A percentile compares a stretch with the other conserved stretches of the same genome.
Conservation (phyloP, 306 rosid species). For the Begonia peltatifolia region DNA sequence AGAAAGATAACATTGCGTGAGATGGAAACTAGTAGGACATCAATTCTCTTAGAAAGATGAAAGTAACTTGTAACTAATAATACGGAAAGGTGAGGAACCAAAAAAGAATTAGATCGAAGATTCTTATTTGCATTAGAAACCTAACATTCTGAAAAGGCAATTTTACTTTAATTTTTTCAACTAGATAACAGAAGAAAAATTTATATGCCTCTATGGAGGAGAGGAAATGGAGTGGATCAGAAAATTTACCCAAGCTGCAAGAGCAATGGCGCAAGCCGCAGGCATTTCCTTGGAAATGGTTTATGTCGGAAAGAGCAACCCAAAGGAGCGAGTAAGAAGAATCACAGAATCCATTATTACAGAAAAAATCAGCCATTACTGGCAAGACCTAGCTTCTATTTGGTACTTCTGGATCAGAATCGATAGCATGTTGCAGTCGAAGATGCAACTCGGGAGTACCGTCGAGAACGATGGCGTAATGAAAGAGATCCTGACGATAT, state of each 20-base stretch:
- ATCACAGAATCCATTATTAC: slow-evolving; percentile 11
- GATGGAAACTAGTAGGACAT: too few relatives aligned
- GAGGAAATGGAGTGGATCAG: slow-evolving; percentile 35
- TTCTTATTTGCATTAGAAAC: too few relatives aligned
- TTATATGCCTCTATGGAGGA: slow-evolving; percentile 42
- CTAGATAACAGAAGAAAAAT: slow-evolving; percentile 33
- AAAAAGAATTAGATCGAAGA: too few relatives aligned
- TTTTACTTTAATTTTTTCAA: background rate
- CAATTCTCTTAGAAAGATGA: too few relatives aligned
- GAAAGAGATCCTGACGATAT: slow-evolving; percentile 35
- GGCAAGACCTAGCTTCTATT: slow-evolving; percentile 28
- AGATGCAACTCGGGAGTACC: slow-evolving; percentile 26
- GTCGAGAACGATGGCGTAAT: slow-evolving; percentile 21
- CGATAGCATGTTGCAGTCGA: slow-evolving; percentile 52
- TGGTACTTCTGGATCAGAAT: slow-evolving; percentile 59
- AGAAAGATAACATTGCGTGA: too few relatives aligned
- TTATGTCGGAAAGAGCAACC: slow-evolving; percentile 39
- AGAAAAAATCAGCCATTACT: slow-evolving; percentile 23
- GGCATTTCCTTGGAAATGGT: slow-evolving; percentile 28
- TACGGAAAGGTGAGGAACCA: too few relatives aligned
- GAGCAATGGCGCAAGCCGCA: slow-evolving; percentile 18
- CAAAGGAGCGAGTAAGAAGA: slow-evolving; percentile 27
- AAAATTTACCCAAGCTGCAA: slow-evolving; percentile 29
- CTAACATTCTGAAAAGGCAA: too few relatives aligned
- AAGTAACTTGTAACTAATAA: too few relatives aligned